These are phyloP conservation scores for Trichoderma virens DNA, from an alignment of 495 filamentous ascomycete genomes.

Conservation along the genomic window DNA sequence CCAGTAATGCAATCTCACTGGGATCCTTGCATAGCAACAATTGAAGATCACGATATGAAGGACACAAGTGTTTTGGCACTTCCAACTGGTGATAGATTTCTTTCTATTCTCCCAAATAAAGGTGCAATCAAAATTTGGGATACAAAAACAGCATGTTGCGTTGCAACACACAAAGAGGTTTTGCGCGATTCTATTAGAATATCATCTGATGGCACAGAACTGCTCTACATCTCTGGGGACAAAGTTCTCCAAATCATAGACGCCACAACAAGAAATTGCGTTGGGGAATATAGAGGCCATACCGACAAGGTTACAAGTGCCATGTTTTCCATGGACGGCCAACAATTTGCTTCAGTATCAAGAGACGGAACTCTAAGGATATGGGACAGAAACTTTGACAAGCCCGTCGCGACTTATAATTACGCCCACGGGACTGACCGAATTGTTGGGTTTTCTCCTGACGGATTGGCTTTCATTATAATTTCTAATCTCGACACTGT, in stretches of 20 bases:
- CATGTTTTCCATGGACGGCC: conserved; percentile 11
- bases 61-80: background rate
- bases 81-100: background rate
- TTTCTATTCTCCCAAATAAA: background rate
- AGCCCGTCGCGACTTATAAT: conserved; percentile 1
- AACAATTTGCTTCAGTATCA: background rate
- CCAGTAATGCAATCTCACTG: background rate
- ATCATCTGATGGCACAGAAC: background rate
- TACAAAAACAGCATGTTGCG: background rate
- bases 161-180: background rate
- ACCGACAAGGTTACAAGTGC: conserved; percentile 7
- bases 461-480: background rate
- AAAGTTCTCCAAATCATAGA: background rate
- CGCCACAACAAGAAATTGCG: background rate
- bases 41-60: conserved; percentile 6
- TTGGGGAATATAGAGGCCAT: conserved; percentile 11
- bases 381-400: background rate
- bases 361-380: background rate
- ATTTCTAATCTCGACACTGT: background rate
- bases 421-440: background rate
- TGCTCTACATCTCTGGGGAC: background rate
- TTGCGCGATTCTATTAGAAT: background rate
- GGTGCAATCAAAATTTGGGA: background rate
- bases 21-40: conserved; percentile 11
- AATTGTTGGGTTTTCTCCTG: background rate